Conservation (phyloP, 2,329 filamentous ascomycete species). For the Verticillium nubilum region DNA sequence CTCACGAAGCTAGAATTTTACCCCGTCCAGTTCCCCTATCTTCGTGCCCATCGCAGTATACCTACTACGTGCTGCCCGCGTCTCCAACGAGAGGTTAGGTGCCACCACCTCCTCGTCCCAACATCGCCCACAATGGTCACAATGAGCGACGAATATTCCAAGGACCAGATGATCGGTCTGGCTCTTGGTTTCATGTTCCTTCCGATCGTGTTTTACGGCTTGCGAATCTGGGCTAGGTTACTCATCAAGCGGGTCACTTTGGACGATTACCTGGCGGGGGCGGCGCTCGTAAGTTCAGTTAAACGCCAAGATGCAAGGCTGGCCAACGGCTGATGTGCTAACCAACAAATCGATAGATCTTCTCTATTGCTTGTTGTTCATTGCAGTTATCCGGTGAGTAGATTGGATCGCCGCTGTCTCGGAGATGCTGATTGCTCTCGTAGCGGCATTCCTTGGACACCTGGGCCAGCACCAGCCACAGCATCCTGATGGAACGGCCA, state of each 20-base stretch:
- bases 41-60: neutral
- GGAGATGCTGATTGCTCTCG: neutral
- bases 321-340: neutral
- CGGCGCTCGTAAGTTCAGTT: conserved; percentile 4
- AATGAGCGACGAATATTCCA: conserved; percentile 4
- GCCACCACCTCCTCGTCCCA: neutral
- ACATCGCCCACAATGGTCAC: neutral
- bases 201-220: conserved; percentile 5
- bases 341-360: neutral
- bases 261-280: conserved; percentile 10
- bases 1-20: neutral
- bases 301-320: too few species aligned
- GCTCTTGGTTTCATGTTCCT: conserved; percentile 9
- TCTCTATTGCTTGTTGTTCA: conserved; percentile 6
- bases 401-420: neutral
- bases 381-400: conserved; percentile 6
- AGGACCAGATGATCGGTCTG: conserved; percentile 9
- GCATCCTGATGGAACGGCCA: conserved; percentile 6
- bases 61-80: neutral
- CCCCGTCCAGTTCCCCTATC: neutral
- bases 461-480: conserved; percentile 9
- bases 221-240: conserved; percentile 11
- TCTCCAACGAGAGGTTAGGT: neutral
- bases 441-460: conserved; percentile 7
- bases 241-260: conserved; percentile 8